Conservation (phyloP, 805 yeast species). For the Saturnispora bothae region DNA sequence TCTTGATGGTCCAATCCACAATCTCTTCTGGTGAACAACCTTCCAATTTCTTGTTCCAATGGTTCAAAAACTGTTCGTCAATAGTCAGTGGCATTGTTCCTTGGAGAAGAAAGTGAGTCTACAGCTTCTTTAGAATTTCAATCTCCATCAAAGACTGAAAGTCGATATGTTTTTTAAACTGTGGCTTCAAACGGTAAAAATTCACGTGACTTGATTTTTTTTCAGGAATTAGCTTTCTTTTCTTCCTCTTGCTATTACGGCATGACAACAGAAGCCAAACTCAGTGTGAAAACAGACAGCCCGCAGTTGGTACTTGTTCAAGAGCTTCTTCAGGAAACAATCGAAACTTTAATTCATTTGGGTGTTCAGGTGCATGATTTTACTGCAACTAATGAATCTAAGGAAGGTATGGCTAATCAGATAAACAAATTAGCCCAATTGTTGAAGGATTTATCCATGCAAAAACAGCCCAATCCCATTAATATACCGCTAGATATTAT, state of each 20-base stretch:
- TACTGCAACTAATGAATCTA: constrained; percentile 78
- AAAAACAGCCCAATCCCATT: constrained; percentile 29
- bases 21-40: constrained; percentile 57
- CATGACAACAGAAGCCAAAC: constrained; percentile 26
- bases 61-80: constrained; percentile 39
- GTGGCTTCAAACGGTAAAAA: too few species aligned
- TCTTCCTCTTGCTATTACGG: too few species aligned
- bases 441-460: constrained; percentile 26
- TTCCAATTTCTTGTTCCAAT: constrained; percentile 54
- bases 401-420: constrained; percentile 41
- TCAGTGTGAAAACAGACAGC: constrained; percentile 10
- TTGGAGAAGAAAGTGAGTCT: too few species aligned
- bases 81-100: constrained; percentile 8
- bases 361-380: constrained; percentile 92
- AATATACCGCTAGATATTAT: constrained; percentile 76
- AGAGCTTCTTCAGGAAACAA: constrained; percentile 38
- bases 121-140: too few species aligned
- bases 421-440: constrained; percentile 31
- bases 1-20: constrained; percentile 70
- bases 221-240: too few species aligned
- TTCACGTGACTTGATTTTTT: constrained; percentile 3
- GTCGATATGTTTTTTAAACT: too few species aligned
- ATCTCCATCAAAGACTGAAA: too few species aligned
- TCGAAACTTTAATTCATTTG: constrained; percentile 77
- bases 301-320: constrained; percentile 19